phyloP scores from a whole-genome alignment of 2,329 filamentous ascomycete species.

The Alternaria conjuncta region DNA sequence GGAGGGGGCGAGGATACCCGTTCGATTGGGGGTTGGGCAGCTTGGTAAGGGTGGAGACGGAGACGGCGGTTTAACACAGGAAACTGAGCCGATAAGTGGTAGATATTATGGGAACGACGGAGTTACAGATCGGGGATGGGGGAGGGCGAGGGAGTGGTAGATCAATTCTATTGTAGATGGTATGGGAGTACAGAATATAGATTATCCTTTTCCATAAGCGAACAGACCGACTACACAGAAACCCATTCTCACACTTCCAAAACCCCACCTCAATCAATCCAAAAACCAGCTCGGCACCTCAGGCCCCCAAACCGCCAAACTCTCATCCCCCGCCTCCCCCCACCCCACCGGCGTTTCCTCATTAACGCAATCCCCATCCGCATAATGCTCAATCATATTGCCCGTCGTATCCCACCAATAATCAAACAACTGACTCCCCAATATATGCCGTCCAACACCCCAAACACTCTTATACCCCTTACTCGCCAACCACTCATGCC shows the following conservation, averaged over 20 bases:
- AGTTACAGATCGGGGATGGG: conserved; percentile 17
- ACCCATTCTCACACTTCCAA: not conserved
- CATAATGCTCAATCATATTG: conserved; percentile 74
- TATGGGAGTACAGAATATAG: not conserved
- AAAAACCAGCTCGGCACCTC: conserved; percentile 49
- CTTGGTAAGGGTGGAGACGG: conserved; percentile 13
- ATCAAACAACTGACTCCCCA: conserved; percentile 75
- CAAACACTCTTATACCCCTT: conserved; percentile 70
- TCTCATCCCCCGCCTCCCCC: conserved; percentile 50
- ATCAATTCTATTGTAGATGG: not conserved
- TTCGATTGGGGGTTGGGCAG: conserved; percentile 21
- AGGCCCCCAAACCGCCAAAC: conserved; percentile 53
- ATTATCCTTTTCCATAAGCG: too few relatives aligned
- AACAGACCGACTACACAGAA: not conserved
- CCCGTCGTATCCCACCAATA: conserved; percentile 71
- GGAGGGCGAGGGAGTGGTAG: conserved; percentile 19
- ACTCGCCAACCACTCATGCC: conserved; percentile 70
- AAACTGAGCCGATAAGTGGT: conserved; percentile 14
- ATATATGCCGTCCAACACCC: conserved; percentile 73
- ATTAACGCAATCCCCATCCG: conserved; percentile 72
- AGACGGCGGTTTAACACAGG: conserved; percentile 5
- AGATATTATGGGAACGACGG: conserved; percentile 21
- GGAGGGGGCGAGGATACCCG: conserved; percentile 19
- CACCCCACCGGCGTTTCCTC: conserved; percentile 58
- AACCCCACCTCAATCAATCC: conserved; percentile 19